Evolutionary conservation across 2,329 filamentous ascomycete species (phyloP), one percentile per base, ranked within the genome.

Genomic region (Arthrocladium fulminans): DNA sequence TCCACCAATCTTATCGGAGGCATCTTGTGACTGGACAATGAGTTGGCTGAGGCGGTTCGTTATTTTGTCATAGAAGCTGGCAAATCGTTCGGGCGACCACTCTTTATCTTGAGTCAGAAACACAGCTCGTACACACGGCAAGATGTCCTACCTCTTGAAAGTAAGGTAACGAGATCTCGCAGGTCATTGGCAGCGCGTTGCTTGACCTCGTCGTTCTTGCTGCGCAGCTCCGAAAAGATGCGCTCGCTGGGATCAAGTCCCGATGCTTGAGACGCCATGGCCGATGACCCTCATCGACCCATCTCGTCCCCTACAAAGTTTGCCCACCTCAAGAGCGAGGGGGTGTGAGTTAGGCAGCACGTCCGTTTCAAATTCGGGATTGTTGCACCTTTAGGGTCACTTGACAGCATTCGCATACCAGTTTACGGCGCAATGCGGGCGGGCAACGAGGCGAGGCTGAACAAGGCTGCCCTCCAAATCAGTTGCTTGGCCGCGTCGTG

Each of bases 1-100:
- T 45, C 92, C 94, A 53, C 89, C 92, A 49, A 96, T 81, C 50
- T 88, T 84, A 64, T 98, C 92, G 59, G 83, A 81, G 3, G 87
- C 84, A 65, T 95, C 89, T 69, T 79, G 84, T 54, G 88, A 86
- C 65, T 90, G 87, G 41, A 88, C 81, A 53, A 94, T 88, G 56
- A 97, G 75, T 55, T 76, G 72, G 48, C 79, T 79, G 59, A 87
- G 83, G 50, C 78, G 77, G 57, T 73, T 70, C 61, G 79, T 83
- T 54, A 86, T 76, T 49, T 79, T 73, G 61, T 77, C 79, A 64
- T 85, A 85, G 65, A 81, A 83, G 56, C 77, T 75, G 50, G 74
- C 68, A 67, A 97, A 97, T 54, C 84, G 81, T 62, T 92, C 88
- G 46, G 84, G 77, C 20, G 80, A 79, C 63, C 92, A 79, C 68